Evolutionary conservation across 2,329 filamentous ascomycete species (phyloP).

Genomic region (Trichothecium roseum): DNA sequence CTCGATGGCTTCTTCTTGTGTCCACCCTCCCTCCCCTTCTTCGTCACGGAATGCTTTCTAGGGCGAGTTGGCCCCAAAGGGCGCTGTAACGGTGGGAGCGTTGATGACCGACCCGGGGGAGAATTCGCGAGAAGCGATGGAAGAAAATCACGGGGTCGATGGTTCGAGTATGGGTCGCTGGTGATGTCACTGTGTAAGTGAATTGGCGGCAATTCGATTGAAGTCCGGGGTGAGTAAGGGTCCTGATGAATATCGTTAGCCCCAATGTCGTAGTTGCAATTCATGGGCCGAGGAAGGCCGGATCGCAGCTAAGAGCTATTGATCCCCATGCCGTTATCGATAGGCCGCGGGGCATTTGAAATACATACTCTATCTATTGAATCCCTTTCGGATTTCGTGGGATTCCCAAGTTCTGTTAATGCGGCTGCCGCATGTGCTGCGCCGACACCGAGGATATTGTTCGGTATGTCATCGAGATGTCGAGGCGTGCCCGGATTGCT

Average conservation of each 20-base stretch:
- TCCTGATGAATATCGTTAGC: conserved; percentile 29
- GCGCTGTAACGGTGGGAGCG: conserved; percentile 72
- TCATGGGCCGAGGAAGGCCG: neutral
- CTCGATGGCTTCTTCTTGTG: conserved; percentile 72
- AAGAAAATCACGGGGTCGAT: conserved; percentile 61
- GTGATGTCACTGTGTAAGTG: conserved; percentile 52
- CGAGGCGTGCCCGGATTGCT: conserved; percentile 60
- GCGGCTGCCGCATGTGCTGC: conserved; percentile 69
- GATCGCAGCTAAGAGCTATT: conserved; percentile 2
- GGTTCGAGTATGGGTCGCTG: conserved; percentile 60
- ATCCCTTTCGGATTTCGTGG: conserved; percentile 64
- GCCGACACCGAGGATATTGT: conserved; percentile 46
- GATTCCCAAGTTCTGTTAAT: conserved; percentile 64
- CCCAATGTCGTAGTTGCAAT: too few species aligned
- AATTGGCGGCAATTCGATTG: conserved; percentile 65
- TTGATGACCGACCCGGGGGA: conserved; percentile 78
- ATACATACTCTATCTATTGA: conserved; percentile 63
- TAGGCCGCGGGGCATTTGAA: conserved; percentile 8
- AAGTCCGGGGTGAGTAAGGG: conserved; percentile 57
- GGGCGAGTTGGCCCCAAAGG: conserved; percentile 61
- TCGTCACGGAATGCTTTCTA: conserved; percentile 78
- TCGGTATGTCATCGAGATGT: conserved; percentile 56
- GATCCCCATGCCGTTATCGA: conserved; percentile 9
- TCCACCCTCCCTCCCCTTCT: conserved; percentile 62
- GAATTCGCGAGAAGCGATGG: conserved; percentile 76